Conservation (phyloP, 208 protist species). For the Leishmania turanica region DNA sequence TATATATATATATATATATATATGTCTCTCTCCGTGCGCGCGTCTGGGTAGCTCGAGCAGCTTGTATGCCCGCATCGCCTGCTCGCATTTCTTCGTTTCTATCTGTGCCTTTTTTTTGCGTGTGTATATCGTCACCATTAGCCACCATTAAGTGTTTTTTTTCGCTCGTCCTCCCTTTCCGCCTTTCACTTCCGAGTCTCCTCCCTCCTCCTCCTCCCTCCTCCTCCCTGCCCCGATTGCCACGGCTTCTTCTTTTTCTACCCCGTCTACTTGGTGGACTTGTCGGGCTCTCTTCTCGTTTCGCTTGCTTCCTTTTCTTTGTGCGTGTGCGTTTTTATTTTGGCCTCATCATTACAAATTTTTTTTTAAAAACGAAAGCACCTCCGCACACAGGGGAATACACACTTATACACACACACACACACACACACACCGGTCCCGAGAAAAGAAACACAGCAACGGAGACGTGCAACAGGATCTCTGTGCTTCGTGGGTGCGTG, state of each 20-base stretch:
- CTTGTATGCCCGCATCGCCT: not conserved
- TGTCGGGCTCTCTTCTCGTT: not conserved
- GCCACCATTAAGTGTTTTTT: not conserved
- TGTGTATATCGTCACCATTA: not conserved
- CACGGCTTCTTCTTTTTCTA: not conserved
- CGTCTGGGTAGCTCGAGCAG: not conserved
- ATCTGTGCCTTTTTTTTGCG: no score
- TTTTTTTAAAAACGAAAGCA: no score
- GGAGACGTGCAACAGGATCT: not conserved
- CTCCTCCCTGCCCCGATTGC: not conserved
- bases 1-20: not conserved
- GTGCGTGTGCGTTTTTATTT: no score
- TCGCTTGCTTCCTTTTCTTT: not conserved
- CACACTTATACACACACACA: not conserved
- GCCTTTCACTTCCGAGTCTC: not conserved
- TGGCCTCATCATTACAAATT: no score
- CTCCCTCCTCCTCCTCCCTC: no score
- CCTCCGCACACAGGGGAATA: no score
- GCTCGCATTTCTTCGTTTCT: not conserved
- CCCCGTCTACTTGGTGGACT: not conserved
- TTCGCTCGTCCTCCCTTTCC: not conserved
- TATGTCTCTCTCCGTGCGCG: not conserved
- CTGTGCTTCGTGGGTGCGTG: not conserved
- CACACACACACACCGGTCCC: not conserved
- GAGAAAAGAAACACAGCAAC: not conserved